Percentiles rank a stretch among this genome's conserved stretches.
Evolutionary conservation across 2,329 filamentous ascomycete genomes (phyloP).

Genomic region (Paracamarosporium sp.): DNA sequence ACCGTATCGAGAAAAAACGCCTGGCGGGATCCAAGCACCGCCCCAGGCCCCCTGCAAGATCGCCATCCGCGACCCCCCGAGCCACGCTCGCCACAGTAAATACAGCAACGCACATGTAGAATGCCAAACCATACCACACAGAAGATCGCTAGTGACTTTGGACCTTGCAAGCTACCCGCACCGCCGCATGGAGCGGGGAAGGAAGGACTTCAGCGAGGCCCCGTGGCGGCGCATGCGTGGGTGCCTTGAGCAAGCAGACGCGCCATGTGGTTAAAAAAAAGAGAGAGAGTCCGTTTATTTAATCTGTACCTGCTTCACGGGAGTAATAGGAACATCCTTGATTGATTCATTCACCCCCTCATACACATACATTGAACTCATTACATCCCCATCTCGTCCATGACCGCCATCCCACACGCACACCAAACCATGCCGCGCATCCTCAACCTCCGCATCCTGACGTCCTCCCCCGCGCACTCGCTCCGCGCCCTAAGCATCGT

Average conservation of each 20-base stretch:
- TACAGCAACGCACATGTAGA: neutral
- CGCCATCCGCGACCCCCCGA: neutral
- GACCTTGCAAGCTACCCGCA: too few species aligned
- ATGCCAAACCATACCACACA: too few species aligned
- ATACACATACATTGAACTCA: neutral
- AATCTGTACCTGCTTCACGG: too few species aligned
- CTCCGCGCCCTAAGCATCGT: conserved; percentile 32
- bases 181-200: neutral
- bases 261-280: too few species aligned
- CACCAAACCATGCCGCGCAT: conserved; percentile 4
- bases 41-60: neutral
- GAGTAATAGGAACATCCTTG: too few species aligned
- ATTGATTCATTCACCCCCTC: too few species aligned
- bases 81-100: neutral
- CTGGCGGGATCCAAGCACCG: neutral
- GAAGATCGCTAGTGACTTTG: too few species aligned
- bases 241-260: neutral
- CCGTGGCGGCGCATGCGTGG: neutral
- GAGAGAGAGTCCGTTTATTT: too few species aligned
- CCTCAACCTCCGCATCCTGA: conserved; percentile 32
- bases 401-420: neutral
- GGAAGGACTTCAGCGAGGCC: neutral
- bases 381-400: neutral
- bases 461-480: conserved; percentile 26
- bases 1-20: too few species aligned